Evolutionary conservation across 352 stramenopile genomes (phyloP).

Genomic region (Globisporangium emineosum): DNA sequence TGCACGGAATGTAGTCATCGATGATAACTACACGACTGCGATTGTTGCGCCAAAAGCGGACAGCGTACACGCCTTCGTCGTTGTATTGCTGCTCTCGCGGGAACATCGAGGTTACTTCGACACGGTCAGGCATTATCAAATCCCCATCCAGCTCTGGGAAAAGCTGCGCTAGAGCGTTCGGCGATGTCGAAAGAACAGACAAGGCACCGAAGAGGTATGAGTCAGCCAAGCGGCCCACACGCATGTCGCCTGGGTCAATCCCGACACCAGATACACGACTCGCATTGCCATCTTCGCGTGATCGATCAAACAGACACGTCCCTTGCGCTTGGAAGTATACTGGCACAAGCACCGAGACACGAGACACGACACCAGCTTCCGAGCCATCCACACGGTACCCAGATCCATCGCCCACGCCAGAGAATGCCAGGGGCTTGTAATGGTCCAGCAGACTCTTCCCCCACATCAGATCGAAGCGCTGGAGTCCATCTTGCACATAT

Average conservation of each 20-base stretch:
- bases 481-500: constrained; percentile 76
- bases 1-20: constrained; percentile 85
- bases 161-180: constrained; percentile 63
- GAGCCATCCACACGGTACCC: constrained; percentile 71
- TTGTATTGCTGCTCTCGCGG: constrained; percentile 86
- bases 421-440: constrained; percentile 75
- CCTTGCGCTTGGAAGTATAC: constrained; percentile 77
- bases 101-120: constrained; percentile 47
- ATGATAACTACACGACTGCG: constrained; percentile 78
- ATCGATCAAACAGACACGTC: constrained; percentile 80
- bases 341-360: constrained; percentile 74
- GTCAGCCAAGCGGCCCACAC: constrained; percentile 64
- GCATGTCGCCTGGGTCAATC: constrained; percentile 60
- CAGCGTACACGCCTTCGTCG: constrained; percentile 84
- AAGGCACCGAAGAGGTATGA: constrained; percentile 80
- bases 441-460: constrained; percentile 78
- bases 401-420: constrained; percentile 60
- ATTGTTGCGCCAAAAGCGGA: constrained; percentile 84
- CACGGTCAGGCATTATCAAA: constrained; percentile 51
- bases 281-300: constrained; percentile 39
- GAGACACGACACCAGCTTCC: constrained; percentile 50
- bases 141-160: constrained; percentile 69
- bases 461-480: constrained; percentile 83
- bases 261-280: constrained; percentile 61
- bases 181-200: constrained; percentile 78